Evolutionary conservation across 352 stramenopile species (phyloP).

Genomic region (Pythium angustatum): DNA sequence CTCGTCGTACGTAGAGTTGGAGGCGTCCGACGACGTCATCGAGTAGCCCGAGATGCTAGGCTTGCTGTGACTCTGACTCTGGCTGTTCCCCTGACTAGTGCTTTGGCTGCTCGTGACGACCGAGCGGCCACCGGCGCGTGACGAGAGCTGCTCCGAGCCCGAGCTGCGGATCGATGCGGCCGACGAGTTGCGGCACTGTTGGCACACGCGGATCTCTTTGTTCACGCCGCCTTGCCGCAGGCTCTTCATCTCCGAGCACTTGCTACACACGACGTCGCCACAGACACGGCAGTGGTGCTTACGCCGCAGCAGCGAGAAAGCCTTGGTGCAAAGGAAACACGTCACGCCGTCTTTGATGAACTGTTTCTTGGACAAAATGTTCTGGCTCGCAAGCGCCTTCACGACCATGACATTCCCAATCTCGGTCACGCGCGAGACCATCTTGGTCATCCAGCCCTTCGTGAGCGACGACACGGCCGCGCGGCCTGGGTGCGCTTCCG

Average conservation of each 20-base stretch:
- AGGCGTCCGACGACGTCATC: constrained; percentile 49
- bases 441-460: constrained; percentile 81
- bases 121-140: constrained; percentile 29
- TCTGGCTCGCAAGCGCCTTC: constrained; percentile 60
- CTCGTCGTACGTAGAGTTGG: constrained; percentile 54
- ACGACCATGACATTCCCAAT: constrained; percentile 69
- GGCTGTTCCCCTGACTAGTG: constrained; percentile 15
- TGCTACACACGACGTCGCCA: constrained; percentile 83
- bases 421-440: constrained; percentile 70
- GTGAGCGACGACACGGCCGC: constrained; percentile 72
- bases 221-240: constrained; percentile 62
- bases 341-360: constrained; percentile 75
- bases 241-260: constrained; percentile 80
- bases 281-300: constrained; percentile 88
- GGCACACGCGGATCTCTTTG: constrained; percentile 79
- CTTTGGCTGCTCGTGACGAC: constrained; percentile 9
- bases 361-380: constrained; percentile 69
- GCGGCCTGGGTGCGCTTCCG: constrained; percentile 71
- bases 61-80: constrained; percentile 31
- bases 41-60: constrained; percentile 51
- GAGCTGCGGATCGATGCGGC: constrained; percentile 69
- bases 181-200: constrained; percentile 57
- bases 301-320: constrained; percentile 72
- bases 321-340: constrained; percentile 75
- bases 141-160: constrained; percentile 43